Evolutionary conservation across 805 yeast species (phyloP).

Genomic region (Lipomyces sp.): DNA sequence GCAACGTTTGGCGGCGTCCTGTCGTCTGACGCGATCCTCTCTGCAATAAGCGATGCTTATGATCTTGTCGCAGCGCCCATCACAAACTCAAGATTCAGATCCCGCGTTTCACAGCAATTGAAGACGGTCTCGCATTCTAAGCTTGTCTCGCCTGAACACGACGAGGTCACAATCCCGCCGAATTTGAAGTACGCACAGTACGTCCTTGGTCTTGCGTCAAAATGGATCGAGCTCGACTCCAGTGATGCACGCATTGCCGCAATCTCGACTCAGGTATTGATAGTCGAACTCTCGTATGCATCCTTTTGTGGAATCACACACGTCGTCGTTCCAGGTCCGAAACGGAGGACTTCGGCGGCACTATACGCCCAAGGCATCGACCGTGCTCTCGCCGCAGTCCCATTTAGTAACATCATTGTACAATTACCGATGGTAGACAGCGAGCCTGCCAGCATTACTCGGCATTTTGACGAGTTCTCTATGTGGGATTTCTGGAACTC

Average conservation of each 20-base stretch:
- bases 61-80: conserved; percentile 19
- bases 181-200: conserved; percentile 11
- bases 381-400: conserved; percentile 34
- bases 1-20: neutral
- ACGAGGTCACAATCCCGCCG: conserved; percentile 20
- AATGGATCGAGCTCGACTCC: conserved; percentile 69
- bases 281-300: conserved; percentile 58
- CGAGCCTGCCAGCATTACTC: conserved; percentile 19
- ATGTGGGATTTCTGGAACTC: conserved; percentile 78
- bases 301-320: conserved; percentile 55
- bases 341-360: conserved; percentile 51
- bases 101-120: conserved; percentile 13
- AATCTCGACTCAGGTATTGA: conserved; percentile 55
- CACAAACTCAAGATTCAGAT: conserved; percentile 15
- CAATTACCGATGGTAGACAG: conserved; percentile 35
- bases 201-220: conserved; percentile 53
- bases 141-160: conserved; percentile 5
- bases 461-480: conserved; percentile 46
- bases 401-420: conserved; percentile 26
- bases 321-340: conserved; percentile 63
- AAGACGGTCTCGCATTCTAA: too few species aligned
- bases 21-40: conserved; percentile 5
- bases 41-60: conserved; percentile 18
- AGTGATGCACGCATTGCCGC: conserved; percentile 48
- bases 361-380: conserved; percentile 47